These are phyloP conservation scores for Primulina tabacum DNA, from an alignment of 257 asterid species.

Conservation along the genomic window DNA sequence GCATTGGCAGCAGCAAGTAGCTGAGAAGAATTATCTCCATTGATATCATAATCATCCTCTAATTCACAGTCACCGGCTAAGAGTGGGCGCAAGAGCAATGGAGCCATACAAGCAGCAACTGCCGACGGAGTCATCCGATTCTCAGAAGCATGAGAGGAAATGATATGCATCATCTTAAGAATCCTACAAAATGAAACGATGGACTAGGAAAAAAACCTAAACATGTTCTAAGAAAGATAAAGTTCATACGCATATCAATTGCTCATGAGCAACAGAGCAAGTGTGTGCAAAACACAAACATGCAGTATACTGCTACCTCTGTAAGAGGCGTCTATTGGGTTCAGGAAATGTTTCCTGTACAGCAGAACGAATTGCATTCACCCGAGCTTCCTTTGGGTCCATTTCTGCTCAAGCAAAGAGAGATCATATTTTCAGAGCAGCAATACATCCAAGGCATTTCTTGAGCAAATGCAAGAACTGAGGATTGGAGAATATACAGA, in stretches of 20 bases:
- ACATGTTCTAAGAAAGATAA: conserved; percentile 18
- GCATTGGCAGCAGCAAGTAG: conserved; percentile 95
- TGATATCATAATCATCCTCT: conserved; percentile 71
- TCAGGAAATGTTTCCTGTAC: conserved; percentile 88
- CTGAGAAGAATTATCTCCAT: conserved; percentile 86
- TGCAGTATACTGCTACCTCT: conserved; percentile 53
- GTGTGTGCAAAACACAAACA: conserved; percentile 14
- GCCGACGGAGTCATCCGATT: conserved; percentile 89
- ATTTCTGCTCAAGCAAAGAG: conserved; percentile 49
- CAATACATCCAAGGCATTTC: conserved; percentile 3
- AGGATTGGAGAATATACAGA: conserved; percentile 19
- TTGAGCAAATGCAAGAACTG: conserved; percentile 17
- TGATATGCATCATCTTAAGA: conserved; percentile 80
- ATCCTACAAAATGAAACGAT: conserved; percentile 42
- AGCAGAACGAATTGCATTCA: conserved; percentile 77
- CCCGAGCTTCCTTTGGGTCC: conserved; percentile 75
- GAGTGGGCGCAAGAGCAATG: conserved; percentile 91
- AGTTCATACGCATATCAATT: conserved; percentile 3
- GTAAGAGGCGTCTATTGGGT: conserved; percentile 85
- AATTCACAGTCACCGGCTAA: conserved; percentile 88
- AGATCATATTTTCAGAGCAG: conserved; percentile 23
- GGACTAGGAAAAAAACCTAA: conserved; percentile 24
- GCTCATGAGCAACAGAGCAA: conserved; percentile 3
- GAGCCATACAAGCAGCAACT: conserved; percentile 98
- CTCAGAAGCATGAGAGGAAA: conserved; percentile 68